Evolutionary conservation across 306 rosid species (phyloP).

Genomic region (Cicer yamashitae): DNA sequence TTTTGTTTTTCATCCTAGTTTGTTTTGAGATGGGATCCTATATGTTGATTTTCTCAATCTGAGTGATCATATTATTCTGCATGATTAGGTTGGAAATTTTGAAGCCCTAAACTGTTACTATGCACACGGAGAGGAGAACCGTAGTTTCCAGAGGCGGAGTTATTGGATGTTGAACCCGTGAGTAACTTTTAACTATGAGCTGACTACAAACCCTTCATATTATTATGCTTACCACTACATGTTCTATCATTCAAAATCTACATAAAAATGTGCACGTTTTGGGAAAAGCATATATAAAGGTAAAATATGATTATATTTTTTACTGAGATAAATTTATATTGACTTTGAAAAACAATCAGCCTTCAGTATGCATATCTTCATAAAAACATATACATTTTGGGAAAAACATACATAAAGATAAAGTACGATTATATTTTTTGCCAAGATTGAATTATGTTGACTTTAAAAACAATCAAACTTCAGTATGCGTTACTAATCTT

Average conservation of each 20-base stretch:
- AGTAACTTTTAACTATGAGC: constrained; percentile 54
- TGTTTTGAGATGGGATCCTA: constrained; percentile 38
- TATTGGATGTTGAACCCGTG: constrained; percentile 97
- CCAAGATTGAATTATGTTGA: constrained; percentile 32
- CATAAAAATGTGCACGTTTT: not conserved
- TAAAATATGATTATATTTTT: constrained; percentile 1
- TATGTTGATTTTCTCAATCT: constrained; percentile 37
- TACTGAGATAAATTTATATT: constrained; percentile 36
- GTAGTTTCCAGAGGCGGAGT: constrained; percentile 90
- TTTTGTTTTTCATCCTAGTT: too few species aligned
- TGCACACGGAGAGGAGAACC: constrained; percentile 94
- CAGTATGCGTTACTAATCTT: not conserved
- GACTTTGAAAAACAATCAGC: constrained; percentile 21
- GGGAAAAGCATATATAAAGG: constrained; percentile 10
- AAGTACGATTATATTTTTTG: constrained; percentile 6
- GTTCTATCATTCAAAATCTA: constrained; percentile 25
- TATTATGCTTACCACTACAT: constrained; percentile 15
- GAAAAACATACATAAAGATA: constrained; percentile 17
- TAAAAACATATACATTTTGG: constrained; percentile 1
- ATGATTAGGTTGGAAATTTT: constrained; percentile 82
- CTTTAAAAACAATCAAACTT: not conserved
- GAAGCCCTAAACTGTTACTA: constrained; percentile 93
- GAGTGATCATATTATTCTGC: constrained; percentile 43
- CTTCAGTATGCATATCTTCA: not conserved
- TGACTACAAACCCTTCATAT: constrained; percentile 30